Percentiles rank a stretch among this genome's conserved stretches.
Conservation (phyloP, 2,329 filamentous ascomycete genomes). For the Colletotrichum sansevieriae region DNA sequence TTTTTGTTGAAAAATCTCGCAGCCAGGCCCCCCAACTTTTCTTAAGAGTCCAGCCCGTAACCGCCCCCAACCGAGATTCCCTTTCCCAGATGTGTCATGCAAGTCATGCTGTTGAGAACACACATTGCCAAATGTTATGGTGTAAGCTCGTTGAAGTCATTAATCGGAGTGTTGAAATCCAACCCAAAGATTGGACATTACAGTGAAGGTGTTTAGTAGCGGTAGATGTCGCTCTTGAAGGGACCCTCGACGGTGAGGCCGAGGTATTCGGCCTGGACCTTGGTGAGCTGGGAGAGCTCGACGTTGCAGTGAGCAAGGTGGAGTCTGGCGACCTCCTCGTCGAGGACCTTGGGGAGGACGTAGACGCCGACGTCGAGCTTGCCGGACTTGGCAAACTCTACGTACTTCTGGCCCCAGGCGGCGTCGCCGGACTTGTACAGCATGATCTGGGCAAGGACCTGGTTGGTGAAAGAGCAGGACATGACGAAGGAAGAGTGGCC, state of each 20-base stretch:
- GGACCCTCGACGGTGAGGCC: constrained; percentile 87
- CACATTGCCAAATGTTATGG: constrained; percentile 47
- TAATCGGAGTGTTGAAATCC: constrained; percentile 42
- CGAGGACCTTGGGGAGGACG: constrained; percentile 97
- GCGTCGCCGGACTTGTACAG: constrained; percentile 93
- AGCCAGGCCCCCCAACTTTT: constrained; percentile 48
- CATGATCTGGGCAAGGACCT: constrained; percentile 99
- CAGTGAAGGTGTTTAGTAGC: constrained; percentile 58
- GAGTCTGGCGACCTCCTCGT: constrained; percentile 97
- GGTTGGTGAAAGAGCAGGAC: constrained; percentile 99
- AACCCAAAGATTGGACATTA: constrained; percentile 45
- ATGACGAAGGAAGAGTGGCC: constrained; percentile 99
- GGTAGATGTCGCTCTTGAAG: constrained; percentile 90
- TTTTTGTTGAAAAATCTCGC: constrained; percentile 53
- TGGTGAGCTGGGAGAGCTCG: constrained; percentile 88
- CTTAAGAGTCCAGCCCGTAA: constrained; percentile 46
- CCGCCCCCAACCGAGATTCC: constrained; percentile 43
- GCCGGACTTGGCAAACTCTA: constrained; percentile 93
- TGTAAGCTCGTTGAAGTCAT: constrained; percentile 44
- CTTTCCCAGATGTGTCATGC: constrained; percentile 53
- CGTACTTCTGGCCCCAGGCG: constrained; percentile 91
- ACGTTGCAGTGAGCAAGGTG: constrained; percentile 95
- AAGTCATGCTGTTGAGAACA: constrained; percentile 61
- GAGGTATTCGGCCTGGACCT: constrained; percentile 95
- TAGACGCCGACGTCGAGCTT: constrained; percentile 95